Conservation (phyloP, 208 protist species). For the Acanthamoeba castellanii region DNA sequence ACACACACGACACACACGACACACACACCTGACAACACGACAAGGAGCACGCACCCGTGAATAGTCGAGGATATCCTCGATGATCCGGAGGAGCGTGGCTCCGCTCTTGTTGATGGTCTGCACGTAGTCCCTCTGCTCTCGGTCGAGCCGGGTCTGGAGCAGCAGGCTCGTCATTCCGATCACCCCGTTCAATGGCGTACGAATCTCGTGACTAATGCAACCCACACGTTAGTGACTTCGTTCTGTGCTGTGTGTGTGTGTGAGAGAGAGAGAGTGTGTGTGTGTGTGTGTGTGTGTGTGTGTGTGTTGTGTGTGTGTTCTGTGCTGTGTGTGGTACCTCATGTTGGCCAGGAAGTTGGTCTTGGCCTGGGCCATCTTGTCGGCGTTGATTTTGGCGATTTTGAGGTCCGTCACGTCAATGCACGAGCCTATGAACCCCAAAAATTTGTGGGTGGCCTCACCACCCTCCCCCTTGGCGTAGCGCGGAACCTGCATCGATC, state of each 20-base stretch:
- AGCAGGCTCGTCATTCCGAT: slow-evolving; percentile 79
- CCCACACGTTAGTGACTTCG: too few relatives aligned
- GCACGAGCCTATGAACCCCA: slow-evolving; percentile 50
- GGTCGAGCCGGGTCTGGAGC: slow-evolving; percentile 36
- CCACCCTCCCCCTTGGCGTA: not conserved
- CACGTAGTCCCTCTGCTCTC: slow-evolving; percentile 45
- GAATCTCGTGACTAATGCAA: slow-evolving; percentile 74
- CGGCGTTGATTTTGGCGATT: slow-evolving; percentile 25
- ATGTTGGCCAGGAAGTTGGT: slow-evolving; percentile 69
- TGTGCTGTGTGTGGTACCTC: not conserved
- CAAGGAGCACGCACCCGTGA: not conserved
- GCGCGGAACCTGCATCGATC: not conserved
- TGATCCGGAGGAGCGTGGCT: not conserved
- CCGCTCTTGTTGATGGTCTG: slow-evolving; percentile 25
- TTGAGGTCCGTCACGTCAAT: slow-evolving; percentile 56
- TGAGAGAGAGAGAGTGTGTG: too few relatives aligned
- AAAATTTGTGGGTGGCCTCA: not conserved
- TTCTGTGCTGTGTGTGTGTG: too few relatives aligned
- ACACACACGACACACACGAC: too few relatives aligned
- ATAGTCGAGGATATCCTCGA: slow-evolving; percentile 44
- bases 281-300: not conserved
- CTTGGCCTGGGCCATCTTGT: slow-evolving; percentile 19
- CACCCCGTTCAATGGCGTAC: slow-evolving; percentile 78
- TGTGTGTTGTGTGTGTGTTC: not conserved
- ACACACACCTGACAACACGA: not conserved